These are phyloP conservation scores for Populus euphratica DNA, from an alignment of 345 rosid genomes.

Conservation along the genomic window DNA sequence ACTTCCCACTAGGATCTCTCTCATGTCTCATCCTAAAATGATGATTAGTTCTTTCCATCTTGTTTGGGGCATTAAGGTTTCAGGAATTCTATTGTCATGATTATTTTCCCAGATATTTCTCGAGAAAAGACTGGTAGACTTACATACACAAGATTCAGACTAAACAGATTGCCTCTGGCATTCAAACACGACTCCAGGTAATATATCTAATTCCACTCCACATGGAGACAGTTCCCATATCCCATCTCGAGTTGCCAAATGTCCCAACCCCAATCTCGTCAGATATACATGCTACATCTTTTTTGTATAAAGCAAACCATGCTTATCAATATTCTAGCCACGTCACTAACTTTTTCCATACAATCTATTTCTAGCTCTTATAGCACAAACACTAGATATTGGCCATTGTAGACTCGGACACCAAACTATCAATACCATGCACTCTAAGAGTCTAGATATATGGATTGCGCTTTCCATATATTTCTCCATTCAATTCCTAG, in stretches of 20 bases:
- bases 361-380: not conserved
- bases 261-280: not conserved
- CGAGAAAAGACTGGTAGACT: not conserved
- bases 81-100: not conserved
- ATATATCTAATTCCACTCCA: not conserved
- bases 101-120: not conserved
- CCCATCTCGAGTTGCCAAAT: not conserved
- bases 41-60: not conserved
- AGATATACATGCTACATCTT: not conserved
- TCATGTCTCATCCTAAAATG: not conserved
- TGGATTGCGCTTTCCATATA: not conserved
- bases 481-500: not conserved
- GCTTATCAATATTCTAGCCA: not conserved
- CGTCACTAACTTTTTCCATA: not conserved
- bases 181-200: not conserved
- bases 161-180: not conserved
- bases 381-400: not conserved
- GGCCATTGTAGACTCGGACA: not conserved
- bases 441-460: not conserved
- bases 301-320: not conserved
- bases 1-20: not conserved
- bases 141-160: not conserved
- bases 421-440: not conserved
- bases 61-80: not conserved
- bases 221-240: not conserved